A percentile compares a stretch with the other conserved stretches of the same genome.
phyloP scores from a whole-genome alignment of 179 eudicot species.

The Silene coronaria region DNA sequence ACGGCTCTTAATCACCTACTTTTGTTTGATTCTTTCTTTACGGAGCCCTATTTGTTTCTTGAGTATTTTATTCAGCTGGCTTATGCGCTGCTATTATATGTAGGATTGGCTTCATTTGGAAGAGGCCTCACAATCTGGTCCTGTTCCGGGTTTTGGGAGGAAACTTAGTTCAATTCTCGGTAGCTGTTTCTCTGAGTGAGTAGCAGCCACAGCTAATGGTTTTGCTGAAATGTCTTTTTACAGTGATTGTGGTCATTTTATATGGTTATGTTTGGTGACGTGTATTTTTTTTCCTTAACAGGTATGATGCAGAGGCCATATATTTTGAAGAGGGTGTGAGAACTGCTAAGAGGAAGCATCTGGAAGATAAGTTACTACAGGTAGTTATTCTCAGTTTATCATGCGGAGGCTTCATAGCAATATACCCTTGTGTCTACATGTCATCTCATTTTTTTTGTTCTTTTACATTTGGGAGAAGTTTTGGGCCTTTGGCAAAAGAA shows the following conservation, averaged over 20 bases:
- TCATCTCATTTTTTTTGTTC: conserved; percentile 1
- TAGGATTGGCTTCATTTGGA: conserved; percentile 59
- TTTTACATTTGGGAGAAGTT: neutral
- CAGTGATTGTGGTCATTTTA: neutral
- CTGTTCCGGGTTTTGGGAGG: conserved; percentile 34
- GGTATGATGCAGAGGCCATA: conserved; percentile 81
- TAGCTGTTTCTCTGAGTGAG: conserved; percentile 29
- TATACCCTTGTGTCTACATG: neutral
- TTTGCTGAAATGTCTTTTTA: neutral
- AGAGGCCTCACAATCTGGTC: conserved; percentile 32
- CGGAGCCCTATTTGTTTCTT: conserved; percentile 1
- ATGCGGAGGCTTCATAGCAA: neutral
- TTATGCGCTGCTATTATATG: conserved; percentile 3
- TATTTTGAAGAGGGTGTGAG: conserved; percentile 92
- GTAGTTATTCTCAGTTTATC: conserved; percentile 29
- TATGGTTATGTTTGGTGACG: neutral
- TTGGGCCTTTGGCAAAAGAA: neutral
- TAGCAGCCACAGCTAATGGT: neutral
- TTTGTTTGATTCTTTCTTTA: neutral
- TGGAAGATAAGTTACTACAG: conserved; percentile 88
- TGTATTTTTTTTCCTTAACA: conserved; percentile 21
- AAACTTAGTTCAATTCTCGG: conserved; percentile 31
- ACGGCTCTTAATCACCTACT: neutral
- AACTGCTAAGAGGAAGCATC: conserved; percentile 68
- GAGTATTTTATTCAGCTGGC: neutral